Percentiles rank a stretch among this genome's conserved stretches.
phyloP scores from a whole-genome alignment of 768 basidiomycete genomes.

The Multifurca ochricompacta region DNA sequence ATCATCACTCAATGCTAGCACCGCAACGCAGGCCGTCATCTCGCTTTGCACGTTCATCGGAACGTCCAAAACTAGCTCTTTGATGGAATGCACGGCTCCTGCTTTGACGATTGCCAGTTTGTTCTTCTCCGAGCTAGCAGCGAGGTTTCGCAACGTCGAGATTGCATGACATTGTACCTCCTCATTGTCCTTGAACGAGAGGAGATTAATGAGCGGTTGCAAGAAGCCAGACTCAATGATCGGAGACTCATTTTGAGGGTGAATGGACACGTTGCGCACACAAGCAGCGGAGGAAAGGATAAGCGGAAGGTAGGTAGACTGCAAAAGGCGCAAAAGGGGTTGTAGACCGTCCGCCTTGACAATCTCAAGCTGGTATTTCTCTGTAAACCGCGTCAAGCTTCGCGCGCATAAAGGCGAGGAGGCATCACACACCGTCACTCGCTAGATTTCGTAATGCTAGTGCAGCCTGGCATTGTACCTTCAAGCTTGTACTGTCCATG shows the following conservation, averaged over 20 bases:
- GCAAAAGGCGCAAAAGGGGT: constrained; percentile 86
- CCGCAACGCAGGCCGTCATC: constrained; percentile 99
- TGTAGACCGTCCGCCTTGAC: constrained; percentile 92
- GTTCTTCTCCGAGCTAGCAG: constrained; percentile 96
- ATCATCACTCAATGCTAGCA: constrained; percentile 92
- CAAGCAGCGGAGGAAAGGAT: constrained; percentile 98
- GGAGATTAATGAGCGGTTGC: constrained; percentile 88
- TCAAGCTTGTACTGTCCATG: constrained; percentile 96
- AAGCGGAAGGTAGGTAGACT: constrained; percentile 94
- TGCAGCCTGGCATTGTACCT: constrained; percentile 98
- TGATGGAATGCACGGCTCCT: constrained; percentile 93
- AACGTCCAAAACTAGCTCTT: constrained; percentile 90
- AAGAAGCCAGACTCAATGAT: constrained; percentile 99
- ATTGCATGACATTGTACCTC: constrained; percentile 99
- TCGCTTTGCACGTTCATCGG: constrained; percentile 97
- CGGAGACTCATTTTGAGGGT: constrained; percentile 96
- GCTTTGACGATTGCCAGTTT: constrained; percentile 97
- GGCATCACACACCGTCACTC: constrained; percentile 67
- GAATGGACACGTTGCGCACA: constrained; percentile 98
- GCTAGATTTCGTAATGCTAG: constrained; percentile 93
- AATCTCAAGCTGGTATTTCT: constrained; percentile 98
- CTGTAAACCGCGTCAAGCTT: constrained; percentile 34
- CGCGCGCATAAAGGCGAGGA: neutral
- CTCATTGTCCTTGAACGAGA: constrained; percentile 99
- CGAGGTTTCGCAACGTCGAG: constrained; percentile 91